Percentiles rank a stretch among this genome's conserved stretches.
phyloP scores from a whole-genome alignment of 2,329 filamentous ascomycete species.

The Paecilomyces niveus region DNA sequence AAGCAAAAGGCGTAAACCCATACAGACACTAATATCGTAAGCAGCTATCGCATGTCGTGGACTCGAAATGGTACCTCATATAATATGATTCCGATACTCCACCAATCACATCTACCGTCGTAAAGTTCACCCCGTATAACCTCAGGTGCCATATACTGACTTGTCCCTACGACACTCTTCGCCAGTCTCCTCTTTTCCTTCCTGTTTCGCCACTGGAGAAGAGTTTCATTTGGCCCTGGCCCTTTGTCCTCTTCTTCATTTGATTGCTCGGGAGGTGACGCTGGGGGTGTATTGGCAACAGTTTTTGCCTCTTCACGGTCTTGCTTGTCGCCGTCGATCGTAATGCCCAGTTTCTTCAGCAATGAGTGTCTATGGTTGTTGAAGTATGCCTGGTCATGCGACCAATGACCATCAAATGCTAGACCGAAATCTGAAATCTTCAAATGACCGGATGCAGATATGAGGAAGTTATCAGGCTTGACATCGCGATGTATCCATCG shows the following conservation, averaged over 20 bases:
- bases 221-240: slow-evolving; percentile 35
- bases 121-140: slow-evolving; percentile 76
- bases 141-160: slow-evolving; percentile 97
- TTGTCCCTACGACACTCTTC: slow-evolving; percentile 84
- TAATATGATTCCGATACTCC: slow-evolving; percentile 90
- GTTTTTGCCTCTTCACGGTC: slow-evolving; percentile 54
- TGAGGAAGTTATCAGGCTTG: slow-evolving; percentile 95
- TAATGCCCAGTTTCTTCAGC: slow-evolving; percentile 66
- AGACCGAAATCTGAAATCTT: slow-evolving; percentile 97
- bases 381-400: slow-evolving; percentile 82
- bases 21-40: slow-evolving; percentile 62
- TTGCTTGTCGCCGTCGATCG: slow-evolving; percentile 64
- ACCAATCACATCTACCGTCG: slow-evolving; percentile 93
- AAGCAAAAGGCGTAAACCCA: slow-evolving; percentile 82
- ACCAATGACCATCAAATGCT: slow-evolving; percentile 92
- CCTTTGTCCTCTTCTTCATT: slow-evolving; percentile 23
- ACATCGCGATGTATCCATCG: slow-evolving; percentile 91
- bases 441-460: slow-evolving; percentile 78
- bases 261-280: not conserved
- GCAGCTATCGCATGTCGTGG: slow-evolving; percentile 1
- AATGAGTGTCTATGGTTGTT: slow-evolving; percentile 74
- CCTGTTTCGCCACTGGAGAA: slow-evolving; percentile 64
- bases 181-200: slow-evolving; percentile 66
- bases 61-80: slow-evolving; percentile 56
- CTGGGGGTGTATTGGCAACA: slow-evolving; percentile 15